Percentiles rank a stretch among this genome's conserved stretches.
These are phyloP conservation scores for Myochromella boudieri DNA, from an alignment of 768 basidiomycete genomes.

Conservation along the genomic window DNA sequence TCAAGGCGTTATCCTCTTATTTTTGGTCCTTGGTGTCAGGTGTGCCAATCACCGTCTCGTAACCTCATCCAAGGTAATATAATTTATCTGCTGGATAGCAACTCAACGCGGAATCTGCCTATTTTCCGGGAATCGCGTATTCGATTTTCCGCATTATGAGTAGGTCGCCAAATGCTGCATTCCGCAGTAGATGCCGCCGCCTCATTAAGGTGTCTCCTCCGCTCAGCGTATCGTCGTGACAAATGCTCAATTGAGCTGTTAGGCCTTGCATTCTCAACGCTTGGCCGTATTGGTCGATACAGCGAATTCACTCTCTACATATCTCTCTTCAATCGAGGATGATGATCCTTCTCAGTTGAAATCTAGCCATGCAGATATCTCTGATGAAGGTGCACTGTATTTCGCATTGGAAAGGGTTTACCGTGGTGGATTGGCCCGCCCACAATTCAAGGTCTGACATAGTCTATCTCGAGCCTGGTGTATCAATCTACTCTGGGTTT, in stretches of 20 bases:
- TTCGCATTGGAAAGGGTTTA: constrained; percentile 45
- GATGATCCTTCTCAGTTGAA: constrained; percentile 6
- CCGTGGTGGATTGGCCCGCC: constrained; percentile 37
- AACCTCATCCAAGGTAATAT: constrained; percentile 3
- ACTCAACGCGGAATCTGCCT: constrained; percentile 51
- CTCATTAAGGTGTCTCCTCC: constrained; percentile 47
- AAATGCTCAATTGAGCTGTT: constrained; percentile 1
- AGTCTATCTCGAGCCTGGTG: not conserved
- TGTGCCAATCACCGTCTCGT: constrained; percentile 25
- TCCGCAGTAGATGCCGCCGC: constrained; percentile 42
- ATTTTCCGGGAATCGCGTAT: constrained; percentile 46
- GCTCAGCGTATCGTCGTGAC: not conserved
- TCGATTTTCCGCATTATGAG: constrained; percentile 51
- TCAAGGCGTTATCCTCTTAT: constrained; percentile 74
- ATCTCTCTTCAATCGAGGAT: constrained; percentile 20
- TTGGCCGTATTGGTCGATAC: constrained; percentile 21
- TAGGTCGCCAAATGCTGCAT: constrained; percentile 49
- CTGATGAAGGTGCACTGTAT: constrained; percentile 36
- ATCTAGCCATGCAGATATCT: constrained; percentile 17
- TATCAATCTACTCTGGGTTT: constrained; percentile 27
- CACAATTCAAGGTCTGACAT: constrained; percentile 46
- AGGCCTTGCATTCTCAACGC: constrained; percentile 31
- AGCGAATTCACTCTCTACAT: constrained; percentile 26
- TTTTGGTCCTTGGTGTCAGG: constrained; percentile 70
- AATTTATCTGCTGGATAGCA: constrained; percentile 37